These are phyloP conservation scores for Pythium dissimile DNA, from an alignment of 352 stramenopile genomes.

Conservation along the genomic window DNA sequence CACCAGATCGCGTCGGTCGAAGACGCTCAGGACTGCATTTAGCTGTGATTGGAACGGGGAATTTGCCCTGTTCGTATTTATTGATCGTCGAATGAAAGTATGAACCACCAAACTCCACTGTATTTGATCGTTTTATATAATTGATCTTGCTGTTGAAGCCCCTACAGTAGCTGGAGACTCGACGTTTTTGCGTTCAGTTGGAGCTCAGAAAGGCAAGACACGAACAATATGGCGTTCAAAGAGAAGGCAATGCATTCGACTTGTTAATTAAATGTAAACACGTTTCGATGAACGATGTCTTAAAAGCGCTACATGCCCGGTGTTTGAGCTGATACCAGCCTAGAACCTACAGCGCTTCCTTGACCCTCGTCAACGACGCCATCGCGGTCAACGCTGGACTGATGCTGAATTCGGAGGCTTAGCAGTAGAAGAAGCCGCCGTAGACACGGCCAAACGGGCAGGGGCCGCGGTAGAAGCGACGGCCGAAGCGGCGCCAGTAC, in stretches of 20 bases:
- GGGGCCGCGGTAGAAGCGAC: slow-evolving; percentile 21
- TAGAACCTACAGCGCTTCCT: neutral
- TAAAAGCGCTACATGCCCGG: too few relatives aligned
- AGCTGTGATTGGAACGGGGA: neutral
- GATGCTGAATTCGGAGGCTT: too few relatives aligned
- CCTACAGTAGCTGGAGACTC: too few relatives aligned
- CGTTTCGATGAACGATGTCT: too few relatives aligned
- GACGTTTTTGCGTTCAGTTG: too few relatives aligned
- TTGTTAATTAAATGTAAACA: too few relatives aligned
- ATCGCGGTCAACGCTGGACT: neutral
- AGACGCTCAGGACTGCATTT: neutral
- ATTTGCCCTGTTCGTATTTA: neutral
- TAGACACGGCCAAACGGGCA: slow-evolving; percentile 34
- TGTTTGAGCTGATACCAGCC: too few relatives aligned
- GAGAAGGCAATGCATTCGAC: too few relatives aligned
- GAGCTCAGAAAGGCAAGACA: too few relatives aligned
- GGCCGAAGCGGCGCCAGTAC: slow-evolving; percentile 40
- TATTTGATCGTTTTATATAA: neutral
- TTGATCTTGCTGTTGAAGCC: too few relatives aligned
- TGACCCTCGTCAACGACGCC: neutral
- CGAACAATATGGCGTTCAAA: too few relatives aligned
- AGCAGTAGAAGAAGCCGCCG: slow-evolving; percentile 45
- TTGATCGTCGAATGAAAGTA: neutral
- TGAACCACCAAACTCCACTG: neutral
- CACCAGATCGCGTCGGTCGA: slow-evolving; percentile 3